Base-by-base conservation (phyloP, 192 early-diverging fungal species). In the Spinellus fusiger region DNA sequence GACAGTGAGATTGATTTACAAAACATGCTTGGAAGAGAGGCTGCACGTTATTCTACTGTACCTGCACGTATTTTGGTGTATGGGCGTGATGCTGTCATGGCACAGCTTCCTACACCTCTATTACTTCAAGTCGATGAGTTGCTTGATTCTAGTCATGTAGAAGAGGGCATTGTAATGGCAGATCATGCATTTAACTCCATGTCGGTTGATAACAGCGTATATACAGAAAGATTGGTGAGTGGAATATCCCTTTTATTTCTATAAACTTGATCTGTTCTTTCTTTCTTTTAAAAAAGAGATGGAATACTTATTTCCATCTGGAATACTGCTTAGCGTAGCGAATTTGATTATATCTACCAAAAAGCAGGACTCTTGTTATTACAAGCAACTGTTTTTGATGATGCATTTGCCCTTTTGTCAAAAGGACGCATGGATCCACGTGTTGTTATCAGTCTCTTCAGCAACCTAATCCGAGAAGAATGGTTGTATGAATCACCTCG, bases 391-490 rank as follows among this genome's bases (percentile, higher is more conserved):
- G 47, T 82, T 0, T 92, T 92, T 63, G 82, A 91, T 23, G 78
- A 86, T 34, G 87, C 88, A 0, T 73, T 89, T 52, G 44, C 54
- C 5, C 64, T 83, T 6, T 76, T 93, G 26, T 56, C 81, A 25
- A 81, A 82, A 64, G 87, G 86, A 13, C 64, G 75, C n/a, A 64
- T 86, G 5, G 84, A 89, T 69, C 89, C 88, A 9, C 49, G 68
- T 1, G 51, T 78, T 3, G 56, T 87, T 0, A 75, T 90, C 26
- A 62, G 58, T 16, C 65, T 83, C 53, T 82, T 86, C 57, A 62
- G 64, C 0, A 73, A 82, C 15, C 54, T 77, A 29, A 20, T 71
- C 34, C 49, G 56, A 16, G 46, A 64, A 4, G 61, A 71, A 37
- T 51, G 67, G 32, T n/a, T 59, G 5, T 34, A 65, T 49, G 40